Conservation (phyloP, 441 rosid species). For the Eutrema salsugineum region DNA sequence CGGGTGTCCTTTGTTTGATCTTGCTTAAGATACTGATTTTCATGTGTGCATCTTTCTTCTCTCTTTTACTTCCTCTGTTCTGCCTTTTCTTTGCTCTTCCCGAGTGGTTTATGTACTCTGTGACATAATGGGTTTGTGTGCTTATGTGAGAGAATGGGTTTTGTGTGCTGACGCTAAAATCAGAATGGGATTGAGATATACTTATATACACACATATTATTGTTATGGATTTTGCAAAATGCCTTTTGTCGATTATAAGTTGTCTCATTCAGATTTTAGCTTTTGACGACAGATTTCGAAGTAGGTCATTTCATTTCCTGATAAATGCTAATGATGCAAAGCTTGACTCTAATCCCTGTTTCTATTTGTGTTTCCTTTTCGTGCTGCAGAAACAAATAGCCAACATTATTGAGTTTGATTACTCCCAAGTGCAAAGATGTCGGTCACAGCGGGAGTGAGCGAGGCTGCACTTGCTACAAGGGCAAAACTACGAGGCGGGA, state of each 20-base stretch:
- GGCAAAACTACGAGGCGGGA: conserved; percentile 75
- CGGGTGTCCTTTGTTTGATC: background rate
- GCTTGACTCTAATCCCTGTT: background rate
- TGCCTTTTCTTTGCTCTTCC: background rate
- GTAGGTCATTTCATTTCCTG: background rate
- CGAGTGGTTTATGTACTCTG: no score
- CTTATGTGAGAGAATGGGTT: background rate
- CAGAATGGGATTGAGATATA: background rate
- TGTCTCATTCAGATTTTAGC: background rate
- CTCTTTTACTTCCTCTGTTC: background rate
- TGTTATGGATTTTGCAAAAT: background rate
- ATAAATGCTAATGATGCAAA: background rate
- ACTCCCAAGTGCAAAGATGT: conserved; percentile 38
- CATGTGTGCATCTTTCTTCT: background rate
- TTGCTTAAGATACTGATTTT: background rate
- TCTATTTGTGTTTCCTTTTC: background rate
- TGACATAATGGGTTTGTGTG: background rate
- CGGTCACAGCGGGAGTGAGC: conserved; percentile 83
- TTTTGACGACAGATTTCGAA: background rate
- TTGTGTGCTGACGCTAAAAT: background rate
- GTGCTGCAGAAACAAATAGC: background rate
- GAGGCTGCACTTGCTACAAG: conserved; percentile 55
- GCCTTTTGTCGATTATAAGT: background rate
- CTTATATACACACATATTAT: background rate
- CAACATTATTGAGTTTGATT: background rate